These are phyloP conservation scores for Mariannaea elegans DNA, from an alignment of 2,329 filamentous ascomycete genomes.

Conservation along the genomic window DNA sequence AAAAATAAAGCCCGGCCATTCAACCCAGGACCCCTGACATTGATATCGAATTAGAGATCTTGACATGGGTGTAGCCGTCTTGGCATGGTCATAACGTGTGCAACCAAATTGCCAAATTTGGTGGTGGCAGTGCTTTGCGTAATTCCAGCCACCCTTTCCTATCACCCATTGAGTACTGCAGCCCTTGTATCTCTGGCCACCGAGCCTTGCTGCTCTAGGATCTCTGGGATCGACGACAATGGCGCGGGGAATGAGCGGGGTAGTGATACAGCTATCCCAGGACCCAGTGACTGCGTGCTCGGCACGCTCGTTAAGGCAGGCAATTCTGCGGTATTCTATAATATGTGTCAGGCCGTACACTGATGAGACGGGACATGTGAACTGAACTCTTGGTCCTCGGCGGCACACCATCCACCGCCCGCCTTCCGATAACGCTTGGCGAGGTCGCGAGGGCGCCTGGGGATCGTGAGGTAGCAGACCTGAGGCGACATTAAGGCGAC, in stretches of 20 bases:
- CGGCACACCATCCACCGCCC: neutral
- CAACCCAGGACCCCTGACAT: neutral
- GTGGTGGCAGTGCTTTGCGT: constrained; percentile 29
- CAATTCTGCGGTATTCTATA: neutral
- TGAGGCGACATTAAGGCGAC: neutral
- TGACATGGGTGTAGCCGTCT: constrained; percentile 34
- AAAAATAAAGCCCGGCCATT: neutral
- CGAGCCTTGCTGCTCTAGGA: neutral
- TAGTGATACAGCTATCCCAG: neutral
- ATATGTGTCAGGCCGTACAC: neutral
- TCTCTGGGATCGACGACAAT: neutral
- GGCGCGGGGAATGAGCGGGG: neutral
- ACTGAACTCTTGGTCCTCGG: neutral
- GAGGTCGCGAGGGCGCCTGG: neutral
- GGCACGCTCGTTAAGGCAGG: neutral
- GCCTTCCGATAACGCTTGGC: neutral
- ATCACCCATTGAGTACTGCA: neutral
- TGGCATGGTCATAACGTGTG: constrained; percentile 30
- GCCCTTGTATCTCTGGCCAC: neutral
- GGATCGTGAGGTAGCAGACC: neutral
- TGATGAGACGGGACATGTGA: neutral
- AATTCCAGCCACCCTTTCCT: neutral
- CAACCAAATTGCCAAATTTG: constrained; percentile 24
- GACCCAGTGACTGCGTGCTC: neutral
- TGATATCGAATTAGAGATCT: constrained; percentile 20